These are phyloP conservation scores for Dinochytrium kinnereticum DNA, from an alignment of 371 early-diverging fungal genomes.

Conservation along the genomic window DNA sequence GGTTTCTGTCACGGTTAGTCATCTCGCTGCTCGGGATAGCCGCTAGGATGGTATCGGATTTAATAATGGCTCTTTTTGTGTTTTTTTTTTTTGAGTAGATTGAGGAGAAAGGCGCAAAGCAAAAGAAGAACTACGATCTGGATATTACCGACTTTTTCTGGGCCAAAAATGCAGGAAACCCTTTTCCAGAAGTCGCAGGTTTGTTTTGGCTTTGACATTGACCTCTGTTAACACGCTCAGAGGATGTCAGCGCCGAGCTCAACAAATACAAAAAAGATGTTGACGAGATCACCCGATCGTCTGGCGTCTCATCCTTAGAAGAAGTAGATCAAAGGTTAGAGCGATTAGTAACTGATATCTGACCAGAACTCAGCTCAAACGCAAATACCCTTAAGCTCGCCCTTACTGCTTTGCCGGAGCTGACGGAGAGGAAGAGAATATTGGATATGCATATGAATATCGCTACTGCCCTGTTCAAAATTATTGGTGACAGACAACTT, in stretches of 20 bases:
- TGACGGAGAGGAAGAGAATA: slow-evolving; percentile 93
- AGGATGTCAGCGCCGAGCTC: slow-evolving; percentile 88
- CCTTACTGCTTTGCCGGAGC: slow-evolving; percentile 91
- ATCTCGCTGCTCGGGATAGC: background rate
- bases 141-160: slow-evolving; percentile 93
- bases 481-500: slow-evolving; percentile 93
- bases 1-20: slow-evolving; percentile 53
- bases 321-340: slow-evolving; percentile 80
- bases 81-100: slow-evolving; percentile 45
- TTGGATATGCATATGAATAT: slow-evolving; percentile 99
- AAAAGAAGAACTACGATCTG: slow-evolving; percentile 85
- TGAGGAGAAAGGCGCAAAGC: slow-evolving; percentile 71
- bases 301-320: slow-evolving; percentile 85
- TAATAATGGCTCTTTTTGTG: slow-evolving; percentile 9
- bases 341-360: background rate
- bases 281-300: slow-evolving; percentile 84
- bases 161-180: slow-evolving; percentile 88
- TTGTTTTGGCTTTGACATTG: background rate
- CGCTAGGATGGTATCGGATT: too few species aligned
- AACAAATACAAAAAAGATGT: slow-evolving; percentile 93
- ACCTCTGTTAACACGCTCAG: slow-evolving; percentile 41
- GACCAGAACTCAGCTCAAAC: slow-evolving; percentile 68
- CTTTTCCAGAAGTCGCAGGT: slow-evolving; percentile 98
- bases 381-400: slow-evolving; percentile 91
- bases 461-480: slow-evolving; percentile 88